A percentile compares a stretch with the other conserved stretches of the same genome.
phyloP scores from a whole-genome alignment of 2,329 filamentous ascomycete genomes.

The Colletotrichum sansevieriae region DNA sequence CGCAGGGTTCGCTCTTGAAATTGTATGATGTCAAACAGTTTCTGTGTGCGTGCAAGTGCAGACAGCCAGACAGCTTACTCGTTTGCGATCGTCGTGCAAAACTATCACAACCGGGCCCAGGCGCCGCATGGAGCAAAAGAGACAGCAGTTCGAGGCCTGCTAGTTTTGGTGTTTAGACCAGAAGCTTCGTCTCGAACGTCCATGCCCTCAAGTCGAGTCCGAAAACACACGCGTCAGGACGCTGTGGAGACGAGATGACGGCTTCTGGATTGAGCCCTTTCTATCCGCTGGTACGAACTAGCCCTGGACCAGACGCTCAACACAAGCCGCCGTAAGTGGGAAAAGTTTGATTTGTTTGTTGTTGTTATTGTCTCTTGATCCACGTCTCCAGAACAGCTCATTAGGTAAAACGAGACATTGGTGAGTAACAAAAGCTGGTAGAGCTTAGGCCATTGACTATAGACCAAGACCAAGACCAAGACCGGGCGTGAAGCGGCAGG shows the following conservation, averaged over 20 bases:
- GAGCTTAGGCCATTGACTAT: slow-evolving; percentile 18
- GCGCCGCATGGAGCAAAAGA: too few relatives aligned
- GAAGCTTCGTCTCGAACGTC: slow-evolving; percentile 21
- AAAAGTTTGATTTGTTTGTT: slow-evolving; percentile 20
- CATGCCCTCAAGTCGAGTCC: not conserved
- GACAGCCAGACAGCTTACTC: too few relatives aligned
- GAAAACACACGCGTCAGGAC: too few relatives aligned
- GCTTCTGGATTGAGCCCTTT: not conserved
- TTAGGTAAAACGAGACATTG: slow-evolving; percentile 20
- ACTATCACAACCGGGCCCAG: too few relatives aligned
- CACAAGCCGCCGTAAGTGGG: not conserved
- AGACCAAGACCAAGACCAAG: slow-evolving; percentile 18
- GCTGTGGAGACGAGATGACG: not conserved
- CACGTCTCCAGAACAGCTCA: slow-evolving; percentile 22
- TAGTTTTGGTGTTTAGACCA: slow-evolving; percentile 6
- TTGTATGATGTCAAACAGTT: not conserved
- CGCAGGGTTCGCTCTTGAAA: not conserved
- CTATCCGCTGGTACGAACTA: not conserved
- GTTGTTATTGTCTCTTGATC: slow-evolving; percentile 33
- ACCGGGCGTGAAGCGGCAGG: too few relatives aligned
- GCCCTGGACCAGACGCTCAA: slow-evolving; percentile 1
- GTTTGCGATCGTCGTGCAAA: too few relatives aligned
- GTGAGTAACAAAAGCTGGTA: slow-evolving; percentile 8
- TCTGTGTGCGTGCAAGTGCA: too few relatives aligned
- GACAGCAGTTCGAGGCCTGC: not conserved